These are phyloP conservation scores for Kalanchoe fedtschenkoi DNA, from an alignment of 164 flowering plant genomes.

Conservation along the genomic window DNA sequence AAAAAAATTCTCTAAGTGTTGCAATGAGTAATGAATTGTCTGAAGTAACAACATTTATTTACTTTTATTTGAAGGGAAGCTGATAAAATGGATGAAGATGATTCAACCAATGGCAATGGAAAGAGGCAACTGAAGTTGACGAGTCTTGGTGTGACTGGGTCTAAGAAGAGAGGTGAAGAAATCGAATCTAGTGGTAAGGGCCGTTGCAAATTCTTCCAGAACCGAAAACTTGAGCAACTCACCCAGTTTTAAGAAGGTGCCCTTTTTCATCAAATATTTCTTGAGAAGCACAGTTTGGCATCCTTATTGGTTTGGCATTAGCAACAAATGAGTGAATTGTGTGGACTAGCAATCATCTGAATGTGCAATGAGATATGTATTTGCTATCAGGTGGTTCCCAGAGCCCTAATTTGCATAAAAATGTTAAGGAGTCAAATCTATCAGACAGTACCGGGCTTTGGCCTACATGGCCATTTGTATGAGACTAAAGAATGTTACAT, in stretches of 20 bases:
- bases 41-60: background rate
- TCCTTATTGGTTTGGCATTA: too few relatives aligned
- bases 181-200: constrained; percentile 81
- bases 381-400: too few relatives aligned
- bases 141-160: constrained; percentile 52
- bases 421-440: too few relatives aligned
- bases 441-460: too few relatives aligned
- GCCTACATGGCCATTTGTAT: too few relatives aligned
- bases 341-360: too few relatives aligned
- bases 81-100: constrained; percentile 55
- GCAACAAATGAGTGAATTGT: too few relatives aligned
- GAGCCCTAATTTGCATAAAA: too few relatives aligned
- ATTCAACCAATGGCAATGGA: constrained; percentile 18
- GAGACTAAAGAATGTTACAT: too few relatives aligned
- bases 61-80: constrained; percentile 22
- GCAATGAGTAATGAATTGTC: background rate
- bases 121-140: constrained; percentile 60
- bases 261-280: background rate
- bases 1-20: background rate
- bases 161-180: constrained; percentile 69
- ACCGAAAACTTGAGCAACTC: constrained; percentile 76
- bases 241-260: constrained; percentile 27
- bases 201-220: constrained; percentile 76
- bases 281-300: too few relatives aligned
- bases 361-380: too few relatives aligned